phyloP scores from a whole-genome alignment of 768 basidiomycete species.

The Suillus subalutaceus region DNA sequence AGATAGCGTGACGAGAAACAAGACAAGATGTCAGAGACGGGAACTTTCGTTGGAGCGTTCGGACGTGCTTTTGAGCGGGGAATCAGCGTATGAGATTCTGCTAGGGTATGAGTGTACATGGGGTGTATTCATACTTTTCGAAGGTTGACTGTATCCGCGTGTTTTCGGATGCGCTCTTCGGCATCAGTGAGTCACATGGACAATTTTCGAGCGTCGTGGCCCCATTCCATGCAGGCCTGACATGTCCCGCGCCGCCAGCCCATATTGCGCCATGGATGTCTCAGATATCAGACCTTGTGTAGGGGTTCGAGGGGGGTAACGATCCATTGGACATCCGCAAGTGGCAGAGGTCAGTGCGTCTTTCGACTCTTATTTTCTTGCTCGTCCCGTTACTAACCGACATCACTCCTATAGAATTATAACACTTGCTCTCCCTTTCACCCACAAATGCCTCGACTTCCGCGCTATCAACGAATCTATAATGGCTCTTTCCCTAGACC shows the following conservation, averaged over 20 bases:
- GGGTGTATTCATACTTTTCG: too few relatives aligned
- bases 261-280: neutral
- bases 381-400: neutral
- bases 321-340: neutral
- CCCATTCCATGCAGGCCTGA: too few relatives aligned
- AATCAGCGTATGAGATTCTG: too few relatives aligned
- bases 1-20: too few relatives aligned
- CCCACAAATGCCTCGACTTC: conserved; percentile 62
- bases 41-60: too few relatives aligned
- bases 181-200: too few relatives aligned
- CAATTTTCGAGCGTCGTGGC: too few relatives aligned
- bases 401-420: conserved; percentile 58
- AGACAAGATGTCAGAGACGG: too few relatives aligned
- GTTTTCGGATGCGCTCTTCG: too few relatives aligned
- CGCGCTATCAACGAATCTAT: conserved; percentile 71
- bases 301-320: neutral
- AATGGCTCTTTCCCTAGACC: conserved; percentile 82
- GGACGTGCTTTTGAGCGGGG: too few relatives aligned
- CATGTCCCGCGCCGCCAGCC: neutral
- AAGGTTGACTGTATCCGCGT: too few relatives aligned
- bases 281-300: neutral
- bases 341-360: conserved; percentile 60
- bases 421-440: conserved; percentile 67
- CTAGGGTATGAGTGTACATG: too few relatives aligned
- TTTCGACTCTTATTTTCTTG: neutral